A percentile compares a stretch with the other conserved stretches of the same genome.
These are phyloP conservation scores for Diatrype stigma DNA, from an alignment of 2,329 filamentous ascomycete genomes.

Conservation along the genomic window DNA sequence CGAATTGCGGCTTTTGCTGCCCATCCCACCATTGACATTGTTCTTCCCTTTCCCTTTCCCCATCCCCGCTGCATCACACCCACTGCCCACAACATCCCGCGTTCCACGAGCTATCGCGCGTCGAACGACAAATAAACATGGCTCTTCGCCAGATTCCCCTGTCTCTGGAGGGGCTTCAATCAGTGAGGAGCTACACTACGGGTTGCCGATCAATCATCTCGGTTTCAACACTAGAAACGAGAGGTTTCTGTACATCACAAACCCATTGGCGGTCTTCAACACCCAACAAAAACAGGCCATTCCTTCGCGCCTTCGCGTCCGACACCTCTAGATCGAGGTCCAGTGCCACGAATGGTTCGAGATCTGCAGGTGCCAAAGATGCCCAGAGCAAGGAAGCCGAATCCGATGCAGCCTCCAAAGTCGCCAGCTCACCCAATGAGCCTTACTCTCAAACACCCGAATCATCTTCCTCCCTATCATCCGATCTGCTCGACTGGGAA, in stretches of 20 bases:
- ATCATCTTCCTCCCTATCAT: slow-evolving; percentile 11
- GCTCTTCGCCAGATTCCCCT: slow-evolving; percentile 13
- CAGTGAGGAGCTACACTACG: slow-evolving; percentile 3
- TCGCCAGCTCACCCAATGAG: slow-evolving; percentile 20
- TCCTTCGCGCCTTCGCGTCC: slow-evolving; percentile 15
- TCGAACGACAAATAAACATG: slow-evolving; percentile 10
- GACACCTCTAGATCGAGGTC: slow-evolving; percentile 8
- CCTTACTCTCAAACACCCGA: slow-evolving; percentile 16
- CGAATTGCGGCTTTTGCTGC: slow-evolving; percentile 24
- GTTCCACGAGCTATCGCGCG: neutral
- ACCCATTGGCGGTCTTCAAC: neutral
- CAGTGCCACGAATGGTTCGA: neutral
- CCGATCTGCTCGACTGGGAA: slow-evolving; percentile 59
- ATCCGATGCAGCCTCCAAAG: slow-evolving; percentile 20
- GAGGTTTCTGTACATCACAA: slow-evolving; percentile 9
- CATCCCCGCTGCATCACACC: slow-evolving; percentile 1
- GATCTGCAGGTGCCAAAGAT: slow-evolving; percentile 11
- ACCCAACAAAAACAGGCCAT: neutral
- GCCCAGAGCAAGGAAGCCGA: slow-evolving; percentile 19
- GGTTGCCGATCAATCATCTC: slow-evolving; percentile 2
- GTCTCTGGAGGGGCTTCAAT: slow-evolving; percentile 2
- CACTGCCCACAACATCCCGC: neutral
- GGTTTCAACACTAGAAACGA: slow-evolving; percentile 5
- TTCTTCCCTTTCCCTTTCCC: slow-evolving; percentile 4
- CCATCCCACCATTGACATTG: too few species aligned